These are phyloP conservation scores for Miamiensis avidus DNA, from an alignment of 169 alveolate genomes.

Conservation along the genomic window DNA sequence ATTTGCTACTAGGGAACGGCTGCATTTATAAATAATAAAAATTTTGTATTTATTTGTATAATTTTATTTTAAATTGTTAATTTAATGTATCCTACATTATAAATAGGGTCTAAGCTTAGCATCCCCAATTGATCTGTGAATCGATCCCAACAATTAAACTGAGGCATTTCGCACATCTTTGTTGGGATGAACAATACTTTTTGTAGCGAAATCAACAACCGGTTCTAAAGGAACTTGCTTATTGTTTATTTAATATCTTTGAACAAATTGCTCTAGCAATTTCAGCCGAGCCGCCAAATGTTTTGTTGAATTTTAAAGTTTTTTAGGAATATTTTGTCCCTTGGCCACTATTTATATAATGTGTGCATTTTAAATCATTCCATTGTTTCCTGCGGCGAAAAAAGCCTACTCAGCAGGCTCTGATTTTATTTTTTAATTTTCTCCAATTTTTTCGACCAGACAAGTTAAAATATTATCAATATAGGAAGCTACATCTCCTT, in stretches of 20 bases:
- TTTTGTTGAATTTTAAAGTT: conserved; percentile 56
- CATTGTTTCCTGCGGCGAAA: conserved; percentile 66
- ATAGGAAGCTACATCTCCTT: conserved; percentile 62
- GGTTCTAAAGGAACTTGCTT: conserved; percentile 65
- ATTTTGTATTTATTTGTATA: conserved; percentile 69
- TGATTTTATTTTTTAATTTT: conserved; percentile 66
- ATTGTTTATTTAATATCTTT: conserved; percentile 64
- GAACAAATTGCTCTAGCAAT: conserved; percentile 60
- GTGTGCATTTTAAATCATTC: conserved; percentile 57
- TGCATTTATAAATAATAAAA: conserved; percentile 40
- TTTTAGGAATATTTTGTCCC: conserved; percentile 58
- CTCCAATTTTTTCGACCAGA: conserved; percentile 81
- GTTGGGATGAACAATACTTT: conserved; percentile 68
- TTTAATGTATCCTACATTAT: conserved; percentile 64
- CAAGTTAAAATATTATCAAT: conserved; percentile 58
- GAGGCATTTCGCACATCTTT: conserved; percentile 76
- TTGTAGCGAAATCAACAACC: conserved; percentile 69
- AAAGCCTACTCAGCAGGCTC: conserved; percentile 75
- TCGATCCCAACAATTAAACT: conserved; percentile 58
- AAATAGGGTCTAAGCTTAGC: conserved; percentile 58
- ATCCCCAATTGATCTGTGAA: conserved; percentile 76
- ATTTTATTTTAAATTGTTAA: no score
- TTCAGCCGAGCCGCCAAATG: conserved; percentile 78
- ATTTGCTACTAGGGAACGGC: conserved; percentile 18
- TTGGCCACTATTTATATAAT: conserved; percentile 58